Evolutionary conservation across 257 asterid genomes (phyloP), one percentile per base, ranked within the genome.

Genomic region (Lycium ferocissimum): DNA sequence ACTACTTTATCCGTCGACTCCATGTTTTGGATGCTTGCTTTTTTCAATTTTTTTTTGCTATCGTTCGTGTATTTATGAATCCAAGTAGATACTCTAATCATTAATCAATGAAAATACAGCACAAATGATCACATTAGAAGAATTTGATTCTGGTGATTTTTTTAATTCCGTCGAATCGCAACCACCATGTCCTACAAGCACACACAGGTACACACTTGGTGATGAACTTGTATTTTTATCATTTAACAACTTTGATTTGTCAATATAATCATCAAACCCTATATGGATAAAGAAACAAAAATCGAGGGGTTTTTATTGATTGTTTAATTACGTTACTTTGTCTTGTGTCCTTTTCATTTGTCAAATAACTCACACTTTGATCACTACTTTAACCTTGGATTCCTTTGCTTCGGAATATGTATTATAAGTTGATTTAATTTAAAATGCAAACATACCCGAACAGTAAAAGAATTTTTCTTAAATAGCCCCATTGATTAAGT

Each of bases 271-370:
- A 26, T 53, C 33, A 53, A 78, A 26, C n/a, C 65, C 17, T 76
- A 51, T 51, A 53, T 51, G 13, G 47, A 49, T 76, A 51, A 76
- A 26, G 82, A 51, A 76, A 1, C 47, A 51, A 66, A 76, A 76
- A 45, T 37, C 58, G 9, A 51, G 26, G 1, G 0, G 3, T 66
- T 47, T 53, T 53, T 14, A 49, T 53, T 78, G 47, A 53, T 78
- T 53, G 82, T 53, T 78, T 78, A 53, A 53, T 78, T 26, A 26
- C 11, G 82, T 35, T 78, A 63, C 17, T 53, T 78, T 14, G 49
- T 53, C 82, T 51, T 78, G 82, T 78, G 65, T 78, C 65, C 40
- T 53, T 78, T 53, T 78, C 49, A 53, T 53, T 12, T 26, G 22
- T 53, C 82, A 26, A 26, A 26, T 26, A 26, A 26, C 33, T 26